Conservation (phyloP, 2,329 filamentous ascomycete genomes). For the Talaromyces funiculosus region DNA sequence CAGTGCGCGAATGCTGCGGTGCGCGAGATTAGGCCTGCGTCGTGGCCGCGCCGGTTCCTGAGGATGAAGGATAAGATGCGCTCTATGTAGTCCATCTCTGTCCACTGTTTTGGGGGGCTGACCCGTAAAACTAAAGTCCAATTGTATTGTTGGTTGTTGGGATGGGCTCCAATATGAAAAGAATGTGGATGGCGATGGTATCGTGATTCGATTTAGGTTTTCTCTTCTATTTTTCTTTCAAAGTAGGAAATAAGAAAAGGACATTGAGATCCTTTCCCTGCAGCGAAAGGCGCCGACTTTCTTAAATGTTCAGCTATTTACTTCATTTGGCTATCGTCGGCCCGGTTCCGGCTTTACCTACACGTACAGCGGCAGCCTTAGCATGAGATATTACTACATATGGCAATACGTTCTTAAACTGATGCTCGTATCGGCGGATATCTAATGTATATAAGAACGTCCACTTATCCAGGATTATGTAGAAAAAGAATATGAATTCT, state of each 20-base stretch:
- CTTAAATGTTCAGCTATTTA: background rate
- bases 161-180: background rate
- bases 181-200: background rate
- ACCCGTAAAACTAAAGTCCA: too few species aligned
- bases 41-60: background rate
- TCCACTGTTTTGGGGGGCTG: too few species aligned
- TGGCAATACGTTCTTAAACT: background rate
- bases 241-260: background rate
- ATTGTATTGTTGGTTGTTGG: background rate
- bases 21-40: constrained; percentile 5
- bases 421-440: background rate
- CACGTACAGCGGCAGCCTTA: background rate
- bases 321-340: background rate
- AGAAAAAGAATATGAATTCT: background rate
- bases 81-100: constrained; percentile 7
- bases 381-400: background rate
- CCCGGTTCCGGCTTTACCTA: background rate
- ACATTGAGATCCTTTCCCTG: background rate
- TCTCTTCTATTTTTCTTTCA: background rate
- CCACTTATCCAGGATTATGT: background rate
- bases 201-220: background rate
- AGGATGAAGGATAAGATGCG: background rate
- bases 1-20: background rate
- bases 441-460: background rate
- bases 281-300: background rate